Percentiles rank a stretch among this genome's conserved stretches.
Evolutionary conservation across 2,329 filamentous ascomycete genomes (phyloP).

Genomic region (Xylaria sp.): DNA sequence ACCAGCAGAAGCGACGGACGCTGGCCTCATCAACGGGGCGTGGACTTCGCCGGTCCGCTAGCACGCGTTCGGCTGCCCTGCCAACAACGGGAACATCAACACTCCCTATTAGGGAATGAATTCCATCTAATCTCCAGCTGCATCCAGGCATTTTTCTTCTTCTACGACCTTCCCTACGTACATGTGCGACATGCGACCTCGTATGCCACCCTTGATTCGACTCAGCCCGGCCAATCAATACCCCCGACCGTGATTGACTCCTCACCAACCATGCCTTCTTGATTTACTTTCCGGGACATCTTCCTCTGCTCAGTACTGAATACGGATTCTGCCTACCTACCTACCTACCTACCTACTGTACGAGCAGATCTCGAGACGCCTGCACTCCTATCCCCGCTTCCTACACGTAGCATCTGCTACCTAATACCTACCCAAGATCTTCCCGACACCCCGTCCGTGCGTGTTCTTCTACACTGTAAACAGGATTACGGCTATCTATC

Average conservation of each 20-base stretch:
- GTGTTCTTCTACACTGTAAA: constrained; percentile 7
- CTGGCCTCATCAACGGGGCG: background rate
- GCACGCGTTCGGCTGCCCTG: constrained; percentile 24
- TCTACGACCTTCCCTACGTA: background rate
- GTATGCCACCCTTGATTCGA: constrained; percentile 9
- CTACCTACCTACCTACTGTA: no score
- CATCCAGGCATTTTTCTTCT: constrained; percentile 16
- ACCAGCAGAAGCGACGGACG: background rate
- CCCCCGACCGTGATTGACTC: constrained; percentile 23
- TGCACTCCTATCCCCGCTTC: background rate
- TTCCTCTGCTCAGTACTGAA: no score
- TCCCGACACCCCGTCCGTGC: constrained; percentile 8
- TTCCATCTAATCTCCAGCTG: constrained; percentile 12
- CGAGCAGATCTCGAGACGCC: constrained; percentile 8
- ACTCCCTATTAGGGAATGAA: constrained; percentile 22
- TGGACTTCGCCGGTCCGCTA: constrained; percentile 8
- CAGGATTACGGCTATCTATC: constrained; percentile 1
- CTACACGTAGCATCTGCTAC: background rate
- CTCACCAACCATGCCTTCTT: constrained; percentile 24
- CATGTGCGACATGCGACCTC: background rate
- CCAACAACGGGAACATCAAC: constrained; percentile 16
- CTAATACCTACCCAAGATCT: constrained; percentile 6
- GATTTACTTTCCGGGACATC: background rate
- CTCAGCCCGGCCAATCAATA: constrained; percentile 19
- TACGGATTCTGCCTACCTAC: no score